Conservation (phyloP, 2,329 filamentous ascomycete species). For the Exophiala bonariae region DNA sequence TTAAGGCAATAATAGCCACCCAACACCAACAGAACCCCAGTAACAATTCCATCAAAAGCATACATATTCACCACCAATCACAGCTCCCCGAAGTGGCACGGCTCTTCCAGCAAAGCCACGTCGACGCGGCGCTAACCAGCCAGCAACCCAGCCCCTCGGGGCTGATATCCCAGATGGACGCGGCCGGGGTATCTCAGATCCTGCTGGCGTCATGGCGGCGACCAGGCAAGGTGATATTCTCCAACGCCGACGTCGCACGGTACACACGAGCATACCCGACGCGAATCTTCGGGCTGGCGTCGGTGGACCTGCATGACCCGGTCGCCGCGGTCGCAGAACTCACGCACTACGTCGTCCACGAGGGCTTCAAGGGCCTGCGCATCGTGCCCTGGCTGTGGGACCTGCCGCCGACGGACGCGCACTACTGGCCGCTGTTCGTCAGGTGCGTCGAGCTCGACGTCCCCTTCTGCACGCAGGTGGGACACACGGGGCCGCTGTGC, state of each 20-base stretch:
- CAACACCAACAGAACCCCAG: background rate
- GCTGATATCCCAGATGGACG: slow-evolving; percentile 25
- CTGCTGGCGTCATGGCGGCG: slow-evolving; percentile 26
- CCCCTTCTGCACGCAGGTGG: slow-evolving; percentile 31
- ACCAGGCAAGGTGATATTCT: slow-evolving; percentile 24
- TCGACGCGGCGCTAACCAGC: slow-evolving; percentile 1
- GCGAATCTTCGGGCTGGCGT: slow-evolving; percentile 30
- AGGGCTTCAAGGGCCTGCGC: slow-evolving; percentile 29
- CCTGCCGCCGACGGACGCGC: slow-evolving; percentile 29
- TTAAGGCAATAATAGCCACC: too few relatives aligned
- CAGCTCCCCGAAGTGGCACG: slow-evolving; percentile 9
- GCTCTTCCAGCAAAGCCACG: slow-evolving; percentile 10
- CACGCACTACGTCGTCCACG: slow-evolving; percentile 29
- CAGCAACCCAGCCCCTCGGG: slow-evolving; percentile 22
- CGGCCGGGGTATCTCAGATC: slow-evolving; percentile 23
- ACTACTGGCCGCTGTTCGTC: slow-evolving; percentile 31
- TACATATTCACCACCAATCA: too few relatives aligned
- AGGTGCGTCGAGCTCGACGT: slow-evolving; percentile 32
- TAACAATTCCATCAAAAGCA: background rate
- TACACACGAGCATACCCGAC: slow-evolving; percentile 28
- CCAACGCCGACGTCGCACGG: slow-evolving; percentile 27
- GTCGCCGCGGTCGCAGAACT: slow-evolving; percentile 29
- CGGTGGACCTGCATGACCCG: slow-evolving; percentile 29
- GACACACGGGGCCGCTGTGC: slow-evolving; percentile 30
- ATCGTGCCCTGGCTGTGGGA: slow-evolving; percentile 32